These are phyloP conservation scores for Podila clonocystis DNA, from an alignment of 192 early-diverging fungal genomes.

Conservation along the genomic window DNA sequence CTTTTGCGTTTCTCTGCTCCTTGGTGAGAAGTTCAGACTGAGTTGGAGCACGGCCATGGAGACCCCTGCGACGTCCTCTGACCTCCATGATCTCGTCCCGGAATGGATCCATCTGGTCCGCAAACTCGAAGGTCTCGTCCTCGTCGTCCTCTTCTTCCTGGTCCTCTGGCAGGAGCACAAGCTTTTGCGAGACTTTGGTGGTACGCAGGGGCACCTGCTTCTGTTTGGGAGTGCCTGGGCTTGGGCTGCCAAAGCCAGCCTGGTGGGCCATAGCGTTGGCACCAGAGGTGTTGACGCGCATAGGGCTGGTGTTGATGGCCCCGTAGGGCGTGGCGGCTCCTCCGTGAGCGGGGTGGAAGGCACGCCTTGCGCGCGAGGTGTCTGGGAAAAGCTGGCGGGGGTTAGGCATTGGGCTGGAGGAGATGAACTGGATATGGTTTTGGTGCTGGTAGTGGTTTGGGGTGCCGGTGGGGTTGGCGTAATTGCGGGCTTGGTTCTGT, in stretches of 20 bases:
- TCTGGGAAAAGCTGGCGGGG: conserved; percentile 47
- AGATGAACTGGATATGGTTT: conserved; percentile 47
- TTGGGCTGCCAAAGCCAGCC: conserved; percentile 19
- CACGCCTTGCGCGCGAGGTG: conserved; percentile 20
- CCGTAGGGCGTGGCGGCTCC: conserved; percentile 21
- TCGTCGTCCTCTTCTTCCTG: conserved; percentile 39
- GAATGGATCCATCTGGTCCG: conserved; percentile 27
- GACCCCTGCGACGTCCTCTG: conserved; percentile 23
- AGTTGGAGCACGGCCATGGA: conserved; percentile 55
- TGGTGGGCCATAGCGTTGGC: conserved; percentile 23
- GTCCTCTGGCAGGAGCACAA: conserved; percentile 80
- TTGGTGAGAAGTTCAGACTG: conserved; percentile 64
- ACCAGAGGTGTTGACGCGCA: conserved; percentile 36
- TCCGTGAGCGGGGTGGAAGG: conserved; percentile 28
- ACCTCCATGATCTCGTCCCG: conserved; percentile 21
- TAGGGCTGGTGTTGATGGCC: conserved; percentile 24
- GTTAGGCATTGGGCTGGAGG: conserved; percentile 36
- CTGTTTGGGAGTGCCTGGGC: conserved; percentile 38
- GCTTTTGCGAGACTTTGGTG: conserved; percentile 90
- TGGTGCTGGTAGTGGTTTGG: conserved; percentile 34
- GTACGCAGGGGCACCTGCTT: conserved; percentile 77
- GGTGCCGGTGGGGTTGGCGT: conserved; percentile 1
- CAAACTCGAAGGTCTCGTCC: conserved; percentile 14
- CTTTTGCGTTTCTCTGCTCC: conserved; percentile 56
- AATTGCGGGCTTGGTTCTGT: conserved; percentile 10